These are phyloP conservation scores for Sporisorium graminicola DNA, from an alignment of 1,284 basidiomycete genomes.

Conservation along the genomic window DNA sequence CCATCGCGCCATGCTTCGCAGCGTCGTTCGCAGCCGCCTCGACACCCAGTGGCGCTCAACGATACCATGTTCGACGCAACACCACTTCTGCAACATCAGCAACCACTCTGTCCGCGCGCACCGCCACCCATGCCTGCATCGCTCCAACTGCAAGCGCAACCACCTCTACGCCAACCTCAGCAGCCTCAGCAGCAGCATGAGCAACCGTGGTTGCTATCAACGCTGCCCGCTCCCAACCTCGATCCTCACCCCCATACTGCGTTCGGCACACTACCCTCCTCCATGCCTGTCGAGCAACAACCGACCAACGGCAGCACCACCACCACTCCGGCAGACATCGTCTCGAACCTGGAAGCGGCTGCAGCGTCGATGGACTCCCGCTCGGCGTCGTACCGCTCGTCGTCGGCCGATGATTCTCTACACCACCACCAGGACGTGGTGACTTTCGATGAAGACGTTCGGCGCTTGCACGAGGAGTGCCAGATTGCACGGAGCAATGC, in stretches of 20 bases:
- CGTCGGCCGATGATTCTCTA: not conserved
- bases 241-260: not conserved
- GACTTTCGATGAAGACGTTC: constrained; percentile 46
- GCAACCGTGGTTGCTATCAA: not conserved
- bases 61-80: not conserved
- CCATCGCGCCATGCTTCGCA: not conserved
- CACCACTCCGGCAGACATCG: constrained; percentile 6
- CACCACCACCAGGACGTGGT: constrained; percentile 11
- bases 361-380: constrained; percentile 23
- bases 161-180: constrained; percentile 3
- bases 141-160: not conserved
- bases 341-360: constrained; percentile 35
- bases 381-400: constrained; percentile 10
- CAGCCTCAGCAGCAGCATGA: constrained; percentile 1
- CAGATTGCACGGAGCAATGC: constrained; percentile 54
- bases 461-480: constrained; percentile 60
- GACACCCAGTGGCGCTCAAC: not conserved
- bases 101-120: not conserved
- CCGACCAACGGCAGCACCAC: not conserved
- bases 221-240: not conserved
- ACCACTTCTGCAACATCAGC: constrained; percentile 3
- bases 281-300: not conserved
- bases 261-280: not conserved
- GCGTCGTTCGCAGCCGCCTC: constrained; percentile 8
- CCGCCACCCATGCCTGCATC: not conserved